Base-by-base conservation (phyloP, 1,284 basidiomycete genomes). In the Ganoderma sp. region DNA sequence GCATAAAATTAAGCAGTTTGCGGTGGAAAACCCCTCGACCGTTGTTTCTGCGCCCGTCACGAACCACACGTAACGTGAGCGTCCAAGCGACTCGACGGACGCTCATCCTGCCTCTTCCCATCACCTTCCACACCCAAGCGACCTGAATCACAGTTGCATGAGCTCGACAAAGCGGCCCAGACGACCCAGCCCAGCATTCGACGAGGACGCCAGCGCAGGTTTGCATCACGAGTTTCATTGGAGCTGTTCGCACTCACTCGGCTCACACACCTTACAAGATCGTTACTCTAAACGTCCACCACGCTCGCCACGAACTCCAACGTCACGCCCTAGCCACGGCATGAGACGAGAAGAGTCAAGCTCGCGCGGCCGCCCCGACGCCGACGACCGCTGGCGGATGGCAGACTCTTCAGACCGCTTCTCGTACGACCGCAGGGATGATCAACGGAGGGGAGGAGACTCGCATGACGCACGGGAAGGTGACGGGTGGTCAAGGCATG, bases 391-490 rank as follows among this genome's bases (percentile, higher is more conserved):
- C 41, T 88, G 88, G 87, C 83, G 82, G 68, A 78, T 80, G 67
- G 76, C 79, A 65, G 84, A 87, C 71, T 72, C 75, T 60, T 83
- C 84, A 70, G 85, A 89, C 74, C 84, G 84, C 70, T 87, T 87
- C 75, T 75, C 79, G 69, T 84, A 84, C 73, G 75, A 79, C 66
- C 80, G 85, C 66, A 84, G 85, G 76, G 86, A 86, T 68, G 84
- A 82, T 59, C 65, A 60, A 45, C 60, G 68, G 42, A 65, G 69
- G 41, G 68, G 68, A 28, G 67, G 73, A 63, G 71, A 71, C 62
- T 37, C 66, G 39, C 66, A 67, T 65, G 69, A 71, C 50, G 50
- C 62, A n/a, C 66, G 71, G 61, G 68, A 70, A 61, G 64, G 71
- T 60, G 67, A 72, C 54, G 67, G 73, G 22, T 73, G 73, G 75